Evolutionary conservation across 1,284 basidiomycete species (phyloP), one percentile per base, ranked within the genome.

Genomic region (Austropuccinia psidii): DNA sequence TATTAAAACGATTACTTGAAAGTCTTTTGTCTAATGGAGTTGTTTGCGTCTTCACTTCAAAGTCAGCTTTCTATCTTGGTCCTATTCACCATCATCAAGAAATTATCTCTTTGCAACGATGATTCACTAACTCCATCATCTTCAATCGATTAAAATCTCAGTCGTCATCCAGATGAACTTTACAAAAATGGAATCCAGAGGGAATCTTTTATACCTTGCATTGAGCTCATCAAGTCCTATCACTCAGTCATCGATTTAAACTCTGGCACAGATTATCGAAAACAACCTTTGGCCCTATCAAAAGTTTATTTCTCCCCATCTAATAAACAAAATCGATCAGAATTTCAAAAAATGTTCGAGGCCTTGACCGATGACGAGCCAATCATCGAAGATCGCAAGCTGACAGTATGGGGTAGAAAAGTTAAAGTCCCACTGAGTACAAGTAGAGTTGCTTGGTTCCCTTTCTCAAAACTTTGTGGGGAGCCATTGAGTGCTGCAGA

Each of bases 171-270:
- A 2, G 89, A 96, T 79, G 92, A 98, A 52, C 85, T 99, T 0
- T 99, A 99, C 84, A 95, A 95, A 85, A 98, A 98, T 78, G 96
- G 96, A 0, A 97, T 99, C 64, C 96, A 99, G 80, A 87, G 96
- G 21, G 87, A 90, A n/a, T 93, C 90, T 77, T 99, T 99, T 82
- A 80, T 98, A 45, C 96, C 96, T 4, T 90, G 93, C 66, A 98
- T 99, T 76, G 90, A 97, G 43, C 85, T 98, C 43, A 86, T 99
- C 78, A 95, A 97, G 83, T 83, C 87, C 2, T 87, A 86, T 37
- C 92, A 96, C 77, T 85, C 89, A 69, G 88, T 98, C 6, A 90
- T 89, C 1, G 93, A 97, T 80, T 86, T 99, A 33, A 89, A 98
- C 81, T 97, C 93, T 11, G 92, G 90, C 50, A 97, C 93, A 70